Base-by-base conservation (phyloP, 2,329 filamentous ascomycete species). In the Thielaviopsis musarum region DNA sequence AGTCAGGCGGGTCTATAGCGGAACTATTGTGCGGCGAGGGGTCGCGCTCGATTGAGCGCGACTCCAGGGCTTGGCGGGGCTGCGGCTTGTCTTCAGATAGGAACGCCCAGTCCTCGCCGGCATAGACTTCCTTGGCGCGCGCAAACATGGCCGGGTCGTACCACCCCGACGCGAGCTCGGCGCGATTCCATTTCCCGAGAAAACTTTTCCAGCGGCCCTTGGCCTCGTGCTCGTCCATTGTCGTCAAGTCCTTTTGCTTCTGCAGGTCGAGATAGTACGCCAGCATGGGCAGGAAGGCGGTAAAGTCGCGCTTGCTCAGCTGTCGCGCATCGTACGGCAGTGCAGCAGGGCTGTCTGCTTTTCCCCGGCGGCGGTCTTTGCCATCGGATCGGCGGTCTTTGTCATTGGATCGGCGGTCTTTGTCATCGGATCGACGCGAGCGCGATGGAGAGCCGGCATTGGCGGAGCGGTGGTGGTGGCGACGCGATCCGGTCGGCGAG, bases 191-290 rank as follows among this genome's bases (percentile, higher is more conserved):
- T 75, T 90, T 91, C 3, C 80, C 77, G 13, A 91, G 70, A 66
- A 97, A 98, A 69, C 89, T 91, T 77, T 95, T 95, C 90, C 91
- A 98, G 59, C 91, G 76, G 1, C 91, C 90, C 64, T 78, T 85
- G 0, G 83, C 72, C 69, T 96, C 91, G n/a, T 80, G 78, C 63
- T 88, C 84, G 59, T 82, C 79, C 64, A 97, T 75, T 10, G 80
- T 77, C 19, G 83, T 76, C 1, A 94, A 73, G 58, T 84, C 73
- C 49, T 87, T 77, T 48, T 82, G 77, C 72, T 96, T 96, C 70
- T 97, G 91, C 38, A 95, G 80, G 65, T 91, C 87, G 26, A 97
- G 77, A 66, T 96, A 97, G 54, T 87, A 81, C 17, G 84, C 87
- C 63, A 96, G 88, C 61, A 96, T 74, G 0, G 85, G 79, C 62